Evolutionary conservation across 345 rosid species (phyloP).

Genomic region (Chamaenerion angustifolium): DNA sequence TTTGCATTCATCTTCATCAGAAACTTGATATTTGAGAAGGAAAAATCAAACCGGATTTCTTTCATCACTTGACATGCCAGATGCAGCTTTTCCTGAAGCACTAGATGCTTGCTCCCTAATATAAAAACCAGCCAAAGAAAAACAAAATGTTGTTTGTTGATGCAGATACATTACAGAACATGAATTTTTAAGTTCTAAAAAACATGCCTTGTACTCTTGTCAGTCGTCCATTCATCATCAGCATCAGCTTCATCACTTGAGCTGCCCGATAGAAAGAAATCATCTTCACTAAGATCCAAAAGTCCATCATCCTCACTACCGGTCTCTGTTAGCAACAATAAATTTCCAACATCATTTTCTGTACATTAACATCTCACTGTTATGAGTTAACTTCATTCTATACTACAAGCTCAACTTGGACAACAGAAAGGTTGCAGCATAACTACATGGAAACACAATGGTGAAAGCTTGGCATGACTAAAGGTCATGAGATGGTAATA

Average conservation of each 20-base stretch:
- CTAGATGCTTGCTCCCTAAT: slow-evolving; percentile 93
- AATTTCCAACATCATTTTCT: background rate
- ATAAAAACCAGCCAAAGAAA: too few relatives aligned
- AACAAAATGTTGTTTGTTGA: too few relatives aligned
- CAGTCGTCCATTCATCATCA: slow-evolving; percentile 85
- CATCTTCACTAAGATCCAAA: slow-evolving; percentile 91
- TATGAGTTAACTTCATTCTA: too few relatives aligned
- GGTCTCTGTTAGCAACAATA: slow-evolving; percentile 46
- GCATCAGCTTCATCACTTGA: slow-evolving; percentile 99
- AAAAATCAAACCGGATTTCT: slow-evolving; percentile 57
- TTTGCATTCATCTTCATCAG: background rate
- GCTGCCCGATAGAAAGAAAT: slow-evolving; percentile 75
- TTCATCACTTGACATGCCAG: slow-evolving; percentile 97
- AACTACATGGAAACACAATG: too few relatives aligned
- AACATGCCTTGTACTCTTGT: slow-evolving; percentile 73
- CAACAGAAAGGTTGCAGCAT: background rate
- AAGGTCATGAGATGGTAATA: too few relatives aligned
- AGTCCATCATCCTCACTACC: slow-evolving; percentile 99
- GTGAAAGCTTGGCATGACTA: too few relatives aligned
- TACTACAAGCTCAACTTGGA: background rate
- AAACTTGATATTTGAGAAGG: background rate
- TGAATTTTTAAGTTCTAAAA: background rate
- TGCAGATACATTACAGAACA: too few relatives aligned
- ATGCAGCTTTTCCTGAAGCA: slow-evolving; percentile 78
- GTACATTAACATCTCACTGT: background rate